These are phyloP conservation scores for Priceomyces castillae DNA, from an alignment of 805 yeast genomes.

Conservation along the genomic window DNA sequence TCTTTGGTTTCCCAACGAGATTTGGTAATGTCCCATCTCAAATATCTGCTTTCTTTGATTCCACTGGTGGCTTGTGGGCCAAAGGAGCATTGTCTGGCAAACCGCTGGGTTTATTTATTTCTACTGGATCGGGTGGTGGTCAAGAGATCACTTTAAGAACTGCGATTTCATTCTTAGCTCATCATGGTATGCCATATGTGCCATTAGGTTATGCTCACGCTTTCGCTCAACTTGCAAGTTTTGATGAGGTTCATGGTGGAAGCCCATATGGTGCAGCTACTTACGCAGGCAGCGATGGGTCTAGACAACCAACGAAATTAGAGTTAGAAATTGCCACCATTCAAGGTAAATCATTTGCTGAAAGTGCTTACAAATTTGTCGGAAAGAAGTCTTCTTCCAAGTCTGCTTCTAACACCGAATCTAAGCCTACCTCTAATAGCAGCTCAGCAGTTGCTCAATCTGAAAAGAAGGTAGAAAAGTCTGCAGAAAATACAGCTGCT, in stretches of 20 bases:
- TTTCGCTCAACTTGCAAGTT: slow-evolving; percentile 52
- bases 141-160: slow-evolving; percentile 68
- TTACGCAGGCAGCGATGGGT: slow-evolving; percentile 72
- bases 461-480: slow-evolving; percentile 6
- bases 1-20: slow-evolving; percentile 81
- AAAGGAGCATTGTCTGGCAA: slow-evolving; percentile 67
- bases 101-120: slow-evolving; percentile 67
- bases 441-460: slow-evolving; percentile 10
- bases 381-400: slow-evolving; percentile 2
- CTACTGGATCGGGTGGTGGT: slow-evolving; percentile 79
- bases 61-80: slow-evolving; percentile 77
- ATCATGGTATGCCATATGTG: slow-evolving; percentile 74
- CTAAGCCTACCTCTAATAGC: background rate
- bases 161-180: slow-evolving; percentile 57
- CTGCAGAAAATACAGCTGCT: background rate
- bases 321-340: slow-evolving; percentile 61
- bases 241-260: slow-evolving; percentile 74
- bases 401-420: slow-evolving; percentile 4
- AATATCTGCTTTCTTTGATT: slow-evolving; percentile 72
- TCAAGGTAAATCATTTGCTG: slow-evolving; percentile 64
- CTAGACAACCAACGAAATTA: slow-evolving; percentile 60
- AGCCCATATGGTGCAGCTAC: slow-evolving; percentile 89
- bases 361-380: slow-evolving; percentile 17
- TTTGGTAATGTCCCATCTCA: slow-evolving; percentile 76
- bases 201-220: slow-evolving; percentile 71